phyloP scores from a whole-genome alignment of 192 early-diverging fungal genomes.

The Paraglomus occultum region DNA sequence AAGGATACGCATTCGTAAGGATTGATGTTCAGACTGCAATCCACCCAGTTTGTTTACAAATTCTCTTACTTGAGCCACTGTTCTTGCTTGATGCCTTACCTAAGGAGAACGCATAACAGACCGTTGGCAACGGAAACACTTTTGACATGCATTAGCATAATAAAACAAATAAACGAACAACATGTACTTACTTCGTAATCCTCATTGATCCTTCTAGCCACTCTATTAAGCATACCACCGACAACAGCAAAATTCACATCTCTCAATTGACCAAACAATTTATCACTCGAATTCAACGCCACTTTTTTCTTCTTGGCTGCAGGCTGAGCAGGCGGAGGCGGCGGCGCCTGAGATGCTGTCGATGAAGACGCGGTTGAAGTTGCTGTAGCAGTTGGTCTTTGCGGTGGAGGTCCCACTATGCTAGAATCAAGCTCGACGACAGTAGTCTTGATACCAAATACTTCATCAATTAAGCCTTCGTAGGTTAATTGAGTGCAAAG shows the following conservation, averaged over 20 bases:
- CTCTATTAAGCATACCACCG: constrained; percentile 74
- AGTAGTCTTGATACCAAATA: constrained; percentile 74
- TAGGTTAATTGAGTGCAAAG: constrained; percentile 95
- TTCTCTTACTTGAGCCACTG: constrained; percentile 86
- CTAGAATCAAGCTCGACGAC: constrained; percentile 75
- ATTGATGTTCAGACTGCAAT: constrained; percentile 85
- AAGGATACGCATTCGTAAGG: constrained; percentile 67
- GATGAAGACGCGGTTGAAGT: constrained; percentile 32
- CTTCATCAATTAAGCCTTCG: constrained; percentile 95
- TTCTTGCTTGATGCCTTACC: constrained; percentile 87
- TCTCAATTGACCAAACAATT: constrained; percentile 76
- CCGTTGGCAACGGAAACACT: neutral
- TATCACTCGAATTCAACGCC: constrained; percentile 76
- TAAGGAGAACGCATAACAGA: constrained; percentile 28
- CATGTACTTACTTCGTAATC: constrained; percentile 69
- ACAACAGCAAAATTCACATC: constrained; percentile 93
- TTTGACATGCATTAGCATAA: neutral
- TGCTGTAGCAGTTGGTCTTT: constrained; percentile 30
- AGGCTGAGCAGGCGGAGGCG: constrained; percentile 29
- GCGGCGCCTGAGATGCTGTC: constrained; percentile 26
- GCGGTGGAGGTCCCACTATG: constrained; percentile 46
- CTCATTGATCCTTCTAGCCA: constrained; percentile 81
- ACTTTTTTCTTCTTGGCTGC: constrained; percentile 69
- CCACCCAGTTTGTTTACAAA: constrained; percentile 86
- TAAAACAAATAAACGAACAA: neutral